phyloP scores from a whole-genome alignment of 345 rosid species.

The Citrus australasica region DNA sequence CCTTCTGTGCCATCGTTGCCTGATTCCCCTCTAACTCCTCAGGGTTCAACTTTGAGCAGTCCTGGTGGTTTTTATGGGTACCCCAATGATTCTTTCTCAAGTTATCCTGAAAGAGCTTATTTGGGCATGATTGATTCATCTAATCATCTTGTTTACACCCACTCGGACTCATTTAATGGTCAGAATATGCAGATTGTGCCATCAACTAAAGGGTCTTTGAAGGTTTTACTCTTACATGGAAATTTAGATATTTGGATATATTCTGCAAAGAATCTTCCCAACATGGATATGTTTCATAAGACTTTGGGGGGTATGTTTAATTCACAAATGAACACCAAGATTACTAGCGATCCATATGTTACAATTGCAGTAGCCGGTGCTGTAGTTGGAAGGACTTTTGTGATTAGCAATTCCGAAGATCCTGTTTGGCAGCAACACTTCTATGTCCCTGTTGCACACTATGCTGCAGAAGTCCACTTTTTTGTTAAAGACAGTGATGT shows the following conservation, averaged over 20 bases:
- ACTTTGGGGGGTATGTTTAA: slow-evolving; percentile 73
- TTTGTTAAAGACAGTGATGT: slow-evolving; percentile 86
- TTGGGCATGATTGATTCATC: slow-evolving; percentile 43
- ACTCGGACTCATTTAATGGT: slow-evolving; percentile 28
- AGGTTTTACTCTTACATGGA: slow-evolving; percentile 82
- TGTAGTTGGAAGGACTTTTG: slow-evolving; percentile 80
- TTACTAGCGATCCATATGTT: slow-evolving; percentile 95
- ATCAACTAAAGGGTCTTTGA: slow-evolving; percentile 61
- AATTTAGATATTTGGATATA: slow-evolving; percentile 74
- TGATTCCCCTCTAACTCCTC: slow-evolving; percentile 23
- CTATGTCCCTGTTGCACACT: slow-evolving; percentile 83
- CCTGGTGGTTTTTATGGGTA: slow-evolving; percentile 49
- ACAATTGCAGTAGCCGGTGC: slow-evolving; percentile 60
- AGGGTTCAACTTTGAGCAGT: slow-evolving; percentile 36
- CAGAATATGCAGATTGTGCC: slow-evolving; percentile 56
- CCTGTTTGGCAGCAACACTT: slow-evolving; percentile 92
- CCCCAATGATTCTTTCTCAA: slow-evolving; percentile 56
- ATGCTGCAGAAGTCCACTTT: slow-evolving; percentile 81
- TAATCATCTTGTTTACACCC: slow-evolving; percentile 19
- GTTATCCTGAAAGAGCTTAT: slow-evolving; percentile 39
- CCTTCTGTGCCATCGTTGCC: slow-evolving; percentile 38
- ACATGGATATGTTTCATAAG: slow-evolving; percentile 88
- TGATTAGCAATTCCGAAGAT: slow-evolving; percentile 75
- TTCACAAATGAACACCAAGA: slow-evolving; percentile 38
- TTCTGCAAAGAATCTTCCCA: slow-evolving; percentile 78